Evolutionary conservation across 75 land plant species (phyloP).

Genomic region (Selaginella moellendorffii): DNA sequence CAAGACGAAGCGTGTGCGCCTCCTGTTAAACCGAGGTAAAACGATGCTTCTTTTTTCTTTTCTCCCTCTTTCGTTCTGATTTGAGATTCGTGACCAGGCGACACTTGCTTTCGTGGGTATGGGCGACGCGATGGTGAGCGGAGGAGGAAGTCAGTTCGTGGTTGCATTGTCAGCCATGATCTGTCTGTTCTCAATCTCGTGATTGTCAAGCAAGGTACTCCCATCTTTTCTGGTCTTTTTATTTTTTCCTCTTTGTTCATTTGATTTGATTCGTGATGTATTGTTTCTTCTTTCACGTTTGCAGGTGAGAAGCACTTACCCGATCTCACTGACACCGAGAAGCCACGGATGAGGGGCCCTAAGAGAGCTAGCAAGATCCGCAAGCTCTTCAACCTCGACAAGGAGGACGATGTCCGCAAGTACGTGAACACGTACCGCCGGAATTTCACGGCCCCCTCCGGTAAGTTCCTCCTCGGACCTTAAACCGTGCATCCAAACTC

Average conservation of each 20-base stretch:
- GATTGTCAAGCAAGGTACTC: constrained; percentile 75
- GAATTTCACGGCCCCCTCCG: constrained; percentile 45
- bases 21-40: constrained; percentile 52
- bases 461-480: no score
- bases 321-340: constrained; percentile 66
- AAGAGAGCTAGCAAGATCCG: constrained; percentile 81
- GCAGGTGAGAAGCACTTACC: constrained; percentile 65
- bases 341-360: constrained; percentile 82
- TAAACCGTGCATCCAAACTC: no score
- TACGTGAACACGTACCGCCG: constrained; percentile 76
- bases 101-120: constrained; percentile 67
- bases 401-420: constrained; percentile 75
- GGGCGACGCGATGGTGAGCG: constrained; percentile 74
- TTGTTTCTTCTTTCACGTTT: no score
- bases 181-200: constrained; percentile 72
- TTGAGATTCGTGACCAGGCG: constrained; percentile 21
- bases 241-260: no score
- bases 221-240: no score
- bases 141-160: constrained; percentile 70
- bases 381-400: constrained; percentile 62
- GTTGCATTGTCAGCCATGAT: constrained; percentile 77
- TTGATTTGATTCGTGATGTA: no score
- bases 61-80: background rate
- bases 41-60: background rate
- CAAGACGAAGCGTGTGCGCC: constrained; percentile 56